Evolutionary conservation across 129 eudicot species (phyloP).

Genomic region (Scalesia atractyloides): DNA sequence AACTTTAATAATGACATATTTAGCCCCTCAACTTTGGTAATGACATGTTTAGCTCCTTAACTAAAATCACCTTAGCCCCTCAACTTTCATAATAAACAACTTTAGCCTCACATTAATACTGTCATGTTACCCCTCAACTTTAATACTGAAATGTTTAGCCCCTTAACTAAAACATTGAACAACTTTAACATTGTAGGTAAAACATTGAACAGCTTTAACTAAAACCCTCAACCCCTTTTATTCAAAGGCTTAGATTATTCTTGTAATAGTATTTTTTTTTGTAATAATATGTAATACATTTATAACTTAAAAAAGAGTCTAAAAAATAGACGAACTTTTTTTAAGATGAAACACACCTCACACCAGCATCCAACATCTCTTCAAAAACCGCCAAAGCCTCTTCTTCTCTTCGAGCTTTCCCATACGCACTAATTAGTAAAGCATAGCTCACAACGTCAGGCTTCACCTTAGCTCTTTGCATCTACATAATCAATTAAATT

Average conservation of each 20-base stretch:
- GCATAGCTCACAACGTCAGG: slow-evolving; percentile 99
- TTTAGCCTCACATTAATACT: too few species aligned
- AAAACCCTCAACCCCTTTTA: neutral
- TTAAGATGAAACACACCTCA: slow-evolving; percentile 53
- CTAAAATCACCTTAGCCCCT: too few species aligned
- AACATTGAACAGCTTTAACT: too few species aligned
- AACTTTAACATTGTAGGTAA: too few species aligned
- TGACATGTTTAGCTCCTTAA: too few species aligned
- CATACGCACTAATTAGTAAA: slow-evolving; percentile 82
- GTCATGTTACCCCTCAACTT: too few species aligned
- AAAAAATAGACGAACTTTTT: neutral
- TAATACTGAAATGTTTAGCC: too few species aligned
- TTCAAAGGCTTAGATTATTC: neutral
- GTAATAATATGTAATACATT: neutral
- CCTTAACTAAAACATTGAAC: too few species aligned
- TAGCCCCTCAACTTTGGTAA: too few species aligned
- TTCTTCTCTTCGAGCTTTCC: slow-evolving; percentile 96
- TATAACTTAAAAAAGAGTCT: neutral
- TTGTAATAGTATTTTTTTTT: neutral
- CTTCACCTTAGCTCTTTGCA: slow-evolving; percentile 80
- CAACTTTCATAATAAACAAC: too few species aligned
- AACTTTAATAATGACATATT: too few species aligned
- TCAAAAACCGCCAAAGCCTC: slow-evolving; percentile 98
- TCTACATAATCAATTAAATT: slow-evolving; percentile 39
- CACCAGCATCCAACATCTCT: slow-evolving; percentile 99